These are phyloP conservation scores for Orobanche coerulescens DNA, from an alignment of 257 asterid genomes.

Conservation along the genomic window DNA sequence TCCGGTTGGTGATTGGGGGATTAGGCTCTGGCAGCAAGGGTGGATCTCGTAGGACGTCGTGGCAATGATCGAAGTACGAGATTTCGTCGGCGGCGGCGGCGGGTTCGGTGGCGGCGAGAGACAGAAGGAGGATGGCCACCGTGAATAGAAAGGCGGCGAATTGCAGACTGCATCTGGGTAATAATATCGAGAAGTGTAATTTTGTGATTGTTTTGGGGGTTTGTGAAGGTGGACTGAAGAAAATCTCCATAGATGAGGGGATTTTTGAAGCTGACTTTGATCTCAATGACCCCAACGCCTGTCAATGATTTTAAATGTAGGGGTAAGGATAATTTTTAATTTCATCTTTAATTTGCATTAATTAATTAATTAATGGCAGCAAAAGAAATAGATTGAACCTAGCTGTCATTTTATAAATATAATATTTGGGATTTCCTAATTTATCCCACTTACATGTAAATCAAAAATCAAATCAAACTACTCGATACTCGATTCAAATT, in stretches of 20 bases:
- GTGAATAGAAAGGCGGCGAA: slow-evolving; percentile 19
- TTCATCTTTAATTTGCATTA: too few species aligned
- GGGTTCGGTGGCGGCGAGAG: slow-evolving; percentile 18
- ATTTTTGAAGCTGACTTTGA: slow-evolving; percentile 15
- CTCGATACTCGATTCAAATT: too few species aligned
- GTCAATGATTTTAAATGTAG: too few species aligned
- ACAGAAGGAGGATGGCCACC: slow-evolving; percentile 26
- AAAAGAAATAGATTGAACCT: too few species aligned
- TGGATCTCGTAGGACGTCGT: slow-evolving; percentile 36
- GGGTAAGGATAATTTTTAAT: too few species aligned
- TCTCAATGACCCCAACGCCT: slow-evolving; percentile 1
- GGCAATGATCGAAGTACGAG: slow-evolving; percentile 48
- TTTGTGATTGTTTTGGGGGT: not conserved
- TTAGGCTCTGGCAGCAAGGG: slow-evolving; percentile 29
- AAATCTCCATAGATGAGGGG: slow-evolving; percentile 30
- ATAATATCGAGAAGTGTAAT: not conserved
- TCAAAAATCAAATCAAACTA: too few species aligned
- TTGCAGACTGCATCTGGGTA: slow-evolving; percentile 4
- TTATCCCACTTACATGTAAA: too few species aligned
- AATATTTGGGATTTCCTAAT: too few species aligned
- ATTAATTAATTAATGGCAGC: too few species aligned
- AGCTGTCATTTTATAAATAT: too few species aligned
- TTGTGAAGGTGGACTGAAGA: slow-evolving; percentile 18
- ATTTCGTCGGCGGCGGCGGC: slow-evolving; percentile 24
- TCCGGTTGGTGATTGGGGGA: slow-evolving; percentile 25